Evolutionary conservation across 139 green algal genomes (phyloP), one percentile per base, ranked within the genome.

Genomic region (Coelastrella sp.): DNA sequence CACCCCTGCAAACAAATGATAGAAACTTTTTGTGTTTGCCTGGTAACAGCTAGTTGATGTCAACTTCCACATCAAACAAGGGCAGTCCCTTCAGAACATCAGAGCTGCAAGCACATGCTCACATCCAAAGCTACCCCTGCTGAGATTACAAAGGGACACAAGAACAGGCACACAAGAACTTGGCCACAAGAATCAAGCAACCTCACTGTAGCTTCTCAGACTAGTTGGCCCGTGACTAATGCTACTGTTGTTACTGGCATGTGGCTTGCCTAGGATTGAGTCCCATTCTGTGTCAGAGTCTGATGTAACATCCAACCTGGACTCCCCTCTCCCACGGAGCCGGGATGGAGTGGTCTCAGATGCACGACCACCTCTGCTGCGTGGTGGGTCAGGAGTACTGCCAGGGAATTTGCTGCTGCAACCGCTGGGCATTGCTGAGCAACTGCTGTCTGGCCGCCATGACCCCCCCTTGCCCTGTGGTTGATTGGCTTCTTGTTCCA

Each of bases 201-300:
- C 14, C 35, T 49, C 35, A 49, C 35, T 49, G 35, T 49, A 49
- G 35, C 72, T 78, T 78, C 72, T 49, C 10, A 70, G 72, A 78
- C 72, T 49, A 12, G 15, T 17, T 70, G 63, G 63, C 15, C 12
- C 4, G 12, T 9, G 15, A 70, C 12, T 70, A 14, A 70, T 6
- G 15, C 3, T 4, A 70, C 63, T 22, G 12, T 9, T 70, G 63
- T 8, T 19, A 19, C 65, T 73, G 24, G 8, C 74, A 58, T 19
- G 14, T 22, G 27, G 8, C 57, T 27, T 27, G 25, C 27, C 78
- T 83, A 83, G 14, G 14, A 63, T 63, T 57, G 20, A 85, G n/a
- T 63, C 79, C 20, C 57, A 85, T 20, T 85, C 79, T 35, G 79
- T 57, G 57, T 86, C 81, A 25, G 81, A 68, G 24, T 86, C 81